Conservation (phyloP, 2,329 filamentous ascomycete genomes). For the Pleomassaria siparia region DNA sequence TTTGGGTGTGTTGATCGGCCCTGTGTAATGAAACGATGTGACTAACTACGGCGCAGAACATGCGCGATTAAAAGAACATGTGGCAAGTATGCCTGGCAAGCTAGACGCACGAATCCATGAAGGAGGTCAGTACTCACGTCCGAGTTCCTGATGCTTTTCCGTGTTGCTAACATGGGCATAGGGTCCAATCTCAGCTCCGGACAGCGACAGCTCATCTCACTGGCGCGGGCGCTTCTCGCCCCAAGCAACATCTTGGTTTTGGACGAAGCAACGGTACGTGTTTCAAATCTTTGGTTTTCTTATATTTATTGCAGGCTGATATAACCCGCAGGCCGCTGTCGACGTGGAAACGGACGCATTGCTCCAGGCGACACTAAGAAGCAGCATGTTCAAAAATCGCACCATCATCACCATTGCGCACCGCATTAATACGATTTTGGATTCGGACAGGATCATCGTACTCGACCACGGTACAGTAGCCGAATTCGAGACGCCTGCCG, state of each 20-base stretch:
- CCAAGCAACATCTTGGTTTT: constrained; percentile 96
- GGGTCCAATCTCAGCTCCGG: constrained; percentile 94
- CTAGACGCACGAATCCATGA: constrained; percentile 90
- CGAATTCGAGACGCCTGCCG: constrained; percentile 86
- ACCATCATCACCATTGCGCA: constrained; percentile 99
- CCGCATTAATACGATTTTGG: constrained; percentile 94
- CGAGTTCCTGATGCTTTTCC: neutral
- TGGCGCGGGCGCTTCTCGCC: constrained; percentile 89
- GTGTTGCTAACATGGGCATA: constrained; percentile 39
- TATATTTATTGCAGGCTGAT: constrained; percentile 6
- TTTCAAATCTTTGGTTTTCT: constrained; percentile 40
- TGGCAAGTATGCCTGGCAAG: constrained; percentile 81
- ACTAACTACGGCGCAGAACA: constrained; percentile 64
- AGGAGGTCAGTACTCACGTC: constrained; percentile 69
- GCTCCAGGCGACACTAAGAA: constrained; percentile 64
- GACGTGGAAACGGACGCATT: constrained; percentile 69
- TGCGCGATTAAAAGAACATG: constrained; percentile 88
- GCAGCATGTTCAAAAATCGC: constrained; percentile 76
- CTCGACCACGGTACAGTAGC: constrained; percentile 86
- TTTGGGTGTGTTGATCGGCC: constrained; percentile 64
- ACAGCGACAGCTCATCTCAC: constrained; percentile 89
- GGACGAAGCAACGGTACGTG: constrained; percentile 87
- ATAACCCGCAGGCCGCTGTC: constrained; percentile 58
- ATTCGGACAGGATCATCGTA: constrained; percentile 86
- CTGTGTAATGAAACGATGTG: neutral